Percentiles rank a stretch among this genome's conserved stretches.
These are phyloP conservation scores for Sarcomyxa edulis DNA, from an alignment of 768 basidiomycete species.

Conservation along the genomic window DNA sequence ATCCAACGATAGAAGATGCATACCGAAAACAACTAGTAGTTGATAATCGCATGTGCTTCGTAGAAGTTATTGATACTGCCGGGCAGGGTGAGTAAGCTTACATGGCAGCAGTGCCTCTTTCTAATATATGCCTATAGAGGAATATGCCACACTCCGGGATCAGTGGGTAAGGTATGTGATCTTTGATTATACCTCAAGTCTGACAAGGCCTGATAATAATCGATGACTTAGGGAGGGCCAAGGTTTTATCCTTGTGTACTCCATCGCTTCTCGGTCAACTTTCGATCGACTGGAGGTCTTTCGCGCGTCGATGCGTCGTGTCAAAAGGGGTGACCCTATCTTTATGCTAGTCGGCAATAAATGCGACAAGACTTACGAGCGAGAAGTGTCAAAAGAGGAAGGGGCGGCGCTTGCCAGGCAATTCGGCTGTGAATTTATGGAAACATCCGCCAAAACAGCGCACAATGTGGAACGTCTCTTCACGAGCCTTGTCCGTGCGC, in stretches of 20 bases:
- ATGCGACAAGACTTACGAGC: conserved; percentile 84
- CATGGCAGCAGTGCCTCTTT: conserved; percentile 9
- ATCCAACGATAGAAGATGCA: conserved; percentile 98
- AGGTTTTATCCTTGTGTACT: conserved; percentile 97
- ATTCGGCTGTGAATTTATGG: conserved; percentile 91
- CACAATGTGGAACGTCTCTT: conserved; percentile 90
- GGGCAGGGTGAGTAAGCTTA: conserved; percentile 72
- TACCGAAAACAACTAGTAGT: conserved; percentile 94
- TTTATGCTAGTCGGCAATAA: conserved; percentile 98
- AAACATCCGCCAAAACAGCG: conserved; percentile 95
- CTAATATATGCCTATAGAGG: conserved; percentile 52
- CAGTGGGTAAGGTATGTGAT: conserved; percentile 91
- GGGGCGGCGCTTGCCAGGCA: conserved; percentile 75
- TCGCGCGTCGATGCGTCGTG: conserved; percentile 84
- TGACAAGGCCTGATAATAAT: too few species aligned
- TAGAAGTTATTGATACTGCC: conserved; percentile 96
- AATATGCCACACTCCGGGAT: conserved; percentile 93
- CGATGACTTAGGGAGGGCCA: conserved; percentile 90
- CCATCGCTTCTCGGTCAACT: conserved; percentile 89
- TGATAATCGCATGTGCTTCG: conserved; percentile 91
- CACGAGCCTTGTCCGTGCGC: conserved; percentile 76
- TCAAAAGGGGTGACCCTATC: conserved; percentile 79
- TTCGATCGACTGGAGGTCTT: conserved; percentile 89
- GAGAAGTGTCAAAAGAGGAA: conserved; percentile 90
- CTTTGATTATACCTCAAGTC: too few species aligned